Evolutionary conservation across 2,329 filamentous ascomycete genomes (phyloP).

Genomic region (Tolypocladium cylindrosporum): DNA sequence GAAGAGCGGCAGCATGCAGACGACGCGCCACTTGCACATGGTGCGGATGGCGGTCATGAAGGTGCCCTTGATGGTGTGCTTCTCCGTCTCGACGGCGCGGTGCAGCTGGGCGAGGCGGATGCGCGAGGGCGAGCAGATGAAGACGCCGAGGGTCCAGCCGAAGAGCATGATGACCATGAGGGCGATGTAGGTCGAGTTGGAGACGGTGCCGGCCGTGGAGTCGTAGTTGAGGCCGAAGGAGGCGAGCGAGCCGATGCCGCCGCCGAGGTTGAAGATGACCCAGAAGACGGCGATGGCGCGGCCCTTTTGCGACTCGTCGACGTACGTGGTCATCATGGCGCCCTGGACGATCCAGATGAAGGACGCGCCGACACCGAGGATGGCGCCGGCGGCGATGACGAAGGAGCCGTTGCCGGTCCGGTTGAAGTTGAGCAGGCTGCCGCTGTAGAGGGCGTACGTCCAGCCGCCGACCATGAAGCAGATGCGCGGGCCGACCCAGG

Average conservation of each 20-base stretch:
- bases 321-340: conserved; percentile 37
- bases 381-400: conserved; percentile 32
- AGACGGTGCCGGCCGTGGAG: conserved; percentile 31
- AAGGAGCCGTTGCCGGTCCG: conserved; percentile 27
- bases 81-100: conserved; percentile 25
- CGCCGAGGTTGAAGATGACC: conserved; percentile 36
- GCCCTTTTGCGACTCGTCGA: conserved; percentile 22
- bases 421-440: conserved; percentile 32
- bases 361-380: conserved; percentile 34
- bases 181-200: conserved; percentile 39
- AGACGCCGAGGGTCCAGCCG: conserved; percentile 34
- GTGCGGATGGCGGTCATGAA: conserved; percentile 25
- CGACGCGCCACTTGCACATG: conserved; percentile 32
- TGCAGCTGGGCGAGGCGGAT: conserved; percentile 27
- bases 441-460: conserved; percentile 35
- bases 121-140: conserved; percentile 36
- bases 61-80: conserved; percentile 24
- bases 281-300: conserved; percentile 33
- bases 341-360: conserved; percentile 37
- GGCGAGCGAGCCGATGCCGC: conserved; percentile 31
- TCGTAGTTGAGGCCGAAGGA: conserved; percentile 25
- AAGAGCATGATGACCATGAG: conserved; percentile 37
- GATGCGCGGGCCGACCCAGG: conserved; percentile 28
- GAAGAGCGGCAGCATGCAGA: conserved; percentile 40
- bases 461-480: conserved; percentile 34